phyloP scores from a whole-genome alignment of 257 asterid genomes.

The Capsicum pubescens region DNA sequence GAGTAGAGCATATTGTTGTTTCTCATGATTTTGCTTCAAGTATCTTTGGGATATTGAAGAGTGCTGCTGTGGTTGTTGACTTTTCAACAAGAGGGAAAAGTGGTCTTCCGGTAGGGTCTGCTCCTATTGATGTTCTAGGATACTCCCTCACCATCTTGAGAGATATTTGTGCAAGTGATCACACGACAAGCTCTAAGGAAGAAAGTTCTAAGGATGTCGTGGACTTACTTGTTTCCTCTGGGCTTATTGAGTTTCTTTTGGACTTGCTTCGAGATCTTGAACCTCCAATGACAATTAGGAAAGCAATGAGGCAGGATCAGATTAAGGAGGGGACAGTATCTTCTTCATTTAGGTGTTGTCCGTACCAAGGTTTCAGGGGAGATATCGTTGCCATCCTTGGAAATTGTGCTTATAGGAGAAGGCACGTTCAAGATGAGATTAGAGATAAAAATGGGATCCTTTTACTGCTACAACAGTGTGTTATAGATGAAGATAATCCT shows the following conservation, averaged over 20 bases:
- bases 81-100: conserved; percentile 49
- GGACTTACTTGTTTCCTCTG: conserved; percentile 54
- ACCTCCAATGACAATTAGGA: conserved; percentile 68
- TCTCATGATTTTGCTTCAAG: conserved; percentile 46
- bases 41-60: conserved; percentile 54
- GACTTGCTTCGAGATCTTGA: conserved; percentile 62
- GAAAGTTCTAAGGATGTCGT: conserved; percentile 44
- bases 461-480: conserved; percentile 74
- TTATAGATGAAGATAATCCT: conserved; percentile 82
- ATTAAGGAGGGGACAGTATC: conserved; percentile 36
- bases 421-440: conserved; percentile 69
- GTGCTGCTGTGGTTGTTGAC: conserved; percentile 47
- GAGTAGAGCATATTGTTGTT: conserved; percentile 46
- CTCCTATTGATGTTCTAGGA: conserved; percentile 67
- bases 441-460: conserved; percentile 68
- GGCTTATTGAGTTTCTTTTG: conserved; percentile 66
- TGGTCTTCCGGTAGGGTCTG: conserved; percentile 66
- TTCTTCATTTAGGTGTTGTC: conserved; percentile 49
- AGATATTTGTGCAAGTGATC: conserved; percentile 63
- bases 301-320: conserved; percentile 46
- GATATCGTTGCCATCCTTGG: conserved; percentile 78
- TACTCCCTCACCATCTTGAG: conserved; percentile 70
- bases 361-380: conserved; percentile 82
- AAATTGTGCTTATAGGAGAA: conserved; percentile 66
- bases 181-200: conserved; percentile 33